Evolutionary conservation across 768 basidiomycete genomes (phyloP), one percentile per base, ranked within the genome.

Genomic region (Vararia minispora): DNA sequence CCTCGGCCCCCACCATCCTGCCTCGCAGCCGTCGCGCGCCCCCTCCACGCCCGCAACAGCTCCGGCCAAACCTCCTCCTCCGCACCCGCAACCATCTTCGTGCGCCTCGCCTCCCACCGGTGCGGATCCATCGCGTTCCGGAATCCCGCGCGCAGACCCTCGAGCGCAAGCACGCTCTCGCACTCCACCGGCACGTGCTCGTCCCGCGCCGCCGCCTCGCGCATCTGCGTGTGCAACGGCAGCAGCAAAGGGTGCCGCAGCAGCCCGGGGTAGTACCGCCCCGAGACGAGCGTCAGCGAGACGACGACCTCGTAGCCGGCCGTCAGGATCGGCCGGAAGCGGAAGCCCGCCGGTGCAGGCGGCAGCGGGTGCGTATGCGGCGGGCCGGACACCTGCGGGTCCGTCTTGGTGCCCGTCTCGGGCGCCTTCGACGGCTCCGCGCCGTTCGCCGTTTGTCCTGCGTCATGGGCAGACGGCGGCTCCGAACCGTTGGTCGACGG

Each of bases 221-320:
- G 48, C 10, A 69, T 70, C 12, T 59, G 49, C 22, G 59, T 50
- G 3, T 81, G 50, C 16, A 47, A 48, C 4, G 59, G 54, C 10
- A 55, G 56, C 14, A 87, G 57, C 25, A 77, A 61, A 1, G 81
- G 81, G 50, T 86, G 82, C 16, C 62, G 52, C 17, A 87, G 65
- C 25, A 90, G 63, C 5, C 66, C 61, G 4, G 86, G 81, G 52
- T 90, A 90, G 54, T 90, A 90, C 39, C 88, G 68, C 23, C 88
- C 88, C 23, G 74, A 74, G 43, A 91, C 66, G 33, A 86, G 61
- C 25, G 74, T 71, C 28, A 88, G 63, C 3, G 75, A 75, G n/a
- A 86, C 45, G 14, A 81, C 69, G 12, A 69, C 69, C 56, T 88
- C 83, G 42, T 71, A 55, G 0, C 71, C 79, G 6, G 73, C 61